Evolutionary conservation across 257 asterid species (phyloP).

Genomic region (Oldenlandia corymbosa): DNA sequence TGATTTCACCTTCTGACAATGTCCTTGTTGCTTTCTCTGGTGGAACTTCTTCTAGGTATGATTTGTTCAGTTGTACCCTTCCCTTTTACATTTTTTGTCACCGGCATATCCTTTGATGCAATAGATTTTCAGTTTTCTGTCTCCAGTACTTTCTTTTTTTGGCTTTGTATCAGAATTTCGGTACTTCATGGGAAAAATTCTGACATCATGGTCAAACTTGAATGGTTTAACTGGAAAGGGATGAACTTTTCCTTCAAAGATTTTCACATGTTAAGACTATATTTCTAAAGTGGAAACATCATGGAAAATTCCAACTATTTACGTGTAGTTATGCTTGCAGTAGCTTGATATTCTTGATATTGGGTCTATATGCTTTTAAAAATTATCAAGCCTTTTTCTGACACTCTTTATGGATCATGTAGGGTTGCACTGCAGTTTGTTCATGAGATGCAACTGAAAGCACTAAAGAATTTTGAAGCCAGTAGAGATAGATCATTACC

Average conservation of each 20-base stretch:
- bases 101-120: not conserved
- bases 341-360: not conserved
- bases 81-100: not conserved
- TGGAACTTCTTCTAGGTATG: conserved; percentile 78
- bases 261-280: no score
- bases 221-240: not conserved
- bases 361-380: not conserved
- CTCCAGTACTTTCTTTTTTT: no score
- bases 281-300: not conserved
- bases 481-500: conserved; percentile 72
- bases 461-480: conserved; percentile 82
- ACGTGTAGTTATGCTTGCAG: not conserved
- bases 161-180: no score
- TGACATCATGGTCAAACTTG: no score
- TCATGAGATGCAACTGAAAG: conserved; percentile 79
- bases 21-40: conserved; percentile 94
- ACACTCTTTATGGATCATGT: conserved; percentile 20
- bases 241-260: not conserved
- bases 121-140: no score
- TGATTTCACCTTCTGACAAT: conserved; percentile 81
- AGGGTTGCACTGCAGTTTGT: conserved; percentile 96
- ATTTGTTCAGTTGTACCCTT: not conserved
- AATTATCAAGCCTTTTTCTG: not conserved
- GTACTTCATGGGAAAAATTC: no score
- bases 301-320: not conserved